Evolutionary conservation across 2,329 filamentous ascomycete species (phyloP).

Genomic region (Coniochaeta prunicola): DNA sequence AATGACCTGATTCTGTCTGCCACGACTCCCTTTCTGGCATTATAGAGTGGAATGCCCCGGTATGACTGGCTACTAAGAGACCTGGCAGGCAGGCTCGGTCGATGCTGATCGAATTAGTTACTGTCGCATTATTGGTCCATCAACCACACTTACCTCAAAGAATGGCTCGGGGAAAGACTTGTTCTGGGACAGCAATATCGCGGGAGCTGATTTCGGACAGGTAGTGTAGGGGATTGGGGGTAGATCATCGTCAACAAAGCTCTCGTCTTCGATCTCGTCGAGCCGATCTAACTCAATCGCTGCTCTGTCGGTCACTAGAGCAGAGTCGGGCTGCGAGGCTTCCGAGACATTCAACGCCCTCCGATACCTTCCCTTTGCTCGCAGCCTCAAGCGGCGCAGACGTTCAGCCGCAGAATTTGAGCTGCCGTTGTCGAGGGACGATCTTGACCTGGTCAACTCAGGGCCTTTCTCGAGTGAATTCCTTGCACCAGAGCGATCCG

Average conservation of each 20-base stretch:
- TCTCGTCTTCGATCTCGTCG: background rate
- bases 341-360: slow-evolving; percentile 1
- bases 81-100: background rate
- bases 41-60: background rate
- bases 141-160: background rate
- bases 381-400: background rate
- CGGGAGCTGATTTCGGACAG: background rate
- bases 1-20: slow-evolving; percentile 1
- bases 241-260: background rate
- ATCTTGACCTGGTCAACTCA: background rate
- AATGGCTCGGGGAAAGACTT: background rate
- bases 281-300: background rate
- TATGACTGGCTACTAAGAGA: background rate
- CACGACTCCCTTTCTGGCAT: background rate
- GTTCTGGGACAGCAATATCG: background rate
- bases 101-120: background rate
- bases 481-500: background rate
- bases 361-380: background rate
- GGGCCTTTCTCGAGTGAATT: background rate
- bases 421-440: background rate
- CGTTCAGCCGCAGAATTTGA: background rate
- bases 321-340: background rate
- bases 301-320: background rate
- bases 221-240: background rate
- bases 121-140: background rate